phyloP scores from a whole-genome alignment of 2,329 filamentous ascomycete species.

The Rutstroemia sp. region DNA sequence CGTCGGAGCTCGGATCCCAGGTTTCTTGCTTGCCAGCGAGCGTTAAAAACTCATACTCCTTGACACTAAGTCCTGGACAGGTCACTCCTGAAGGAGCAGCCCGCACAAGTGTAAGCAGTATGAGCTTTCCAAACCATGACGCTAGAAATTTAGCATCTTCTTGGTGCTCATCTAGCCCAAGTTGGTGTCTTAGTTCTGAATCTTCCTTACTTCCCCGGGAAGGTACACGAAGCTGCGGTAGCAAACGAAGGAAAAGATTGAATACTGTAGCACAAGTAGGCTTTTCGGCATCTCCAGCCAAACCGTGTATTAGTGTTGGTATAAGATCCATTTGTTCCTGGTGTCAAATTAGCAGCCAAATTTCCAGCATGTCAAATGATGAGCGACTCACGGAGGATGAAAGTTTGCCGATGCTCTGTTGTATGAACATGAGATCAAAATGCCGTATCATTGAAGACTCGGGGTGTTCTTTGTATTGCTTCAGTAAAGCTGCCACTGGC shows the following conservation, averaged over 20 bases:
- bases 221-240: conserved; percentile 66
- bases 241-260: conserved; percentile 70
- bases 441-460: conserved; percentile 71
- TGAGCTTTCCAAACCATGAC: conserved; percentile 66
- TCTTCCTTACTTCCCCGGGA: conserved; percentile 75
- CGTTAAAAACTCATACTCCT: conserved; percentile 63
- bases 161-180: conserved; percentile 54
- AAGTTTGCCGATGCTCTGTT: conserved; percentile 67
- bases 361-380: background rate
- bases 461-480: conserved; percentile 76
- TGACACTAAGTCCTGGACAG: conserved; percentile 51
- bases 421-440: conserved; percentile 82
- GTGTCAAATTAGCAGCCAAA: background rate
- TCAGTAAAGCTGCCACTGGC: conserved; percentile 74
- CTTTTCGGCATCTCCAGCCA: conserved; percentile 51
- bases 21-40: conserved; percentile 59
- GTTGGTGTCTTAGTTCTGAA: conserved; percentile 51
- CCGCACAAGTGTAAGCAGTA: conserved; percentile 54
- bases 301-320: conserved; percentile 60
- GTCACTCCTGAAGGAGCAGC: conserved; percentile 27
- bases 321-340: conserved; percentile 64
- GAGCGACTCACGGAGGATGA: conserved; percentile 37
- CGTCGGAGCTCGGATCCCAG: conserved; percentile 53
- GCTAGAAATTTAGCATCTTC: conserved; percentile 70
- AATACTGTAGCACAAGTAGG: conserved; percentile 60